Percentiles rank a stretch among this genome's conserved stretches.
Evolutionary conservation across 805 yeast genomes (phyloP).

Genomic region (Teunomyces pallodes): DNA sequence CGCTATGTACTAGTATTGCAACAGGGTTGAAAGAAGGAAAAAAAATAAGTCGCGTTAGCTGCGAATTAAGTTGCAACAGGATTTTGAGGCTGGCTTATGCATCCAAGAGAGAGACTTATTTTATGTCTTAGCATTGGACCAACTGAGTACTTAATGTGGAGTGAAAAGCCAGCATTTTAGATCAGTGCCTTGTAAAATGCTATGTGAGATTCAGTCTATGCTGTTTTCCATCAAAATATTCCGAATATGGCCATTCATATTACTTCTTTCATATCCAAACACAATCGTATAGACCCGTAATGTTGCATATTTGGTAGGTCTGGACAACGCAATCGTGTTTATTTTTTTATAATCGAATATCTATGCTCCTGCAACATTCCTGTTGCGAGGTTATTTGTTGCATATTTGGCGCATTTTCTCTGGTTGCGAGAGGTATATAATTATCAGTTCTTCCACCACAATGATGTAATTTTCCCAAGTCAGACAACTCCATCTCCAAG

Average conservation of each 20-base stretch:
- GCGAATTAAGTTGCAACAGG: background rate
- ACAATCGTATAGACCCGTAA: no score
- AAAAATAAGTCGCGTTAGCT: background rate
- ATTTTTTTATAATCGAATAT: background rate
- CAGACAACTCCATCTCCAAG: background rate
- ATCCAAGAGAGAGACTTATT: background rate
- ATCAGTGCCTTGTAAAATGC: background rate
- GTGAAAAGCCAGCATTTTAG: background rate
- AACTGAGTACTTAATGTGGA: background rate
- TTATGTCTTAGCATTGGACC: background rate
- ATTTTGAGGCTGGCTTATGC: background rate
- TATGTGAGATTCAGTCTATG: background rate
- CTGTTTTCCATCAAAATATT: background rate
- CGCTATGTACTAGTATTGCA: background rate
- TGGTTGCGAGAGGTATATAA: constrained; percentile 1
- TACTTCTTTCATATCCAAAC: background rate
- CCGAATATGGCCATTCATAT: background rate
- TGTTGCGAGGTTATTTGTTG: background rate
- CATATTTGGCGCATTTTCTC: background rate
- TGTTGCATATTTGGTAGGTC: constrained; percentile 3
- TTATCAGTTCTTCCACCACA: background rate
- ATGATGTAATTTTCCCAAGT: background rate
- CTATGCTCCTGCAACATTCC: background rate
- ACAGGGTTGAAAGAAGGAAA: background rate
- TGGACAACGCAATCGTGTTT: background rate